These are phyloP conservation scores for Xylaria curta DNA, from an alignment of 495 filamentous ascomycete species.

Conservation along the genomic window DNA sequence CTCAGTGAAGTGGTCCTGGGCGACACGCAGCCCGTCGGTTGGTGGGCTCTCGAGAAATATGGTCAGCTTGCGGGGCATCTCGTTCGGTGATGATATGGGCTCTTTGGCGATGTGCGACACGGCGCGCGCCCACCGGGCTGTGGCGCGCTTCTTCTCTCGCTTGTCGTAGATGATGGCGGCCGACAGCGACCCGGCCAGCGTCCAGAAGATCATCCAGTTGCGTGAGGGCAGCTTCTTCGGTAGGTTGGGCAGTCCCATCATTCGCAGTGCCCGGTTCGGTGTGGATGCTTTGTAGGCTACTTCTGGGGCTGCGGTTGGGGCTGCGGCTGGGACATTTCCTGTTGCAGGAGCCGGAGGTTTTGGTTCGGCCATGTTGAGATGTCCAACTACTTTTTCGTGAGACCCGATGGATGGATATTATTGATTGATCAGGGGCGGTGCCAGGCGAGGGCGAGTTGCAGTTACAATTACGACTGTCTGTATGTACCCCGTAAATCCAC, in stretches of 20 bases:
- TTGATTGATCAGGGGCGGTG: not conserved
- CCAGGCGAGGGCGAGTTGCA: not conserved
- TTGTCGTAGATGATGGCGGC: conserved; percentile 87
- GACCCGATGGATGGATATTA: too few relatives aligned
- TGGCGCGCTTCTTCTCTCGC: conserved; percentile 79
- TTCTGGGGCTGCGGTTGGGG: conserved; percentile 20
- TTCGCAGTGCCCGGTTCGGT: conserved; percentile 72
- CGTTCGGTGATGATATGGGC: conserved; percentile 65
- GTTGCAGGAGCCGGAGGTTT: conserved; percentile 17
- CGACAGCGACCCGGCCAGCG: conserved; percentile 76
- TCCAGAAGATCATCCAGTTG: conserved; percentile 96
- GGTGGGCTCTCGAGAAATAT: conserved; percentile 87
- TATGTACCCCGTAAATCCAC: not conserved
- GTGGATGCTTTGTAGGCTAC: conserved; percentile 55
- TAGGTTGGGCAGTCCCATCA: conserved; percentile 83
- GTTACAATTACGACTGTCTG: not conserved
- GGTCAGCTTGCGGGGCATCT: conserved; percentile 83
- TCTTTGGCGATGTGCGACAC: conserved; percentile 89
- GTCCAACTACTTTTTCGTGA: not conserved
- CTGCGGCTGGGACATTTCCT: conserved; percentile 25
- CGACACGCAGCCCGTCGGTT: conserved; percentile 77
- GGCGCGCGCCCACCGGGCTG: conserved; percentile 83
- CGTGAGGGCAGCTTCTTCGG: conserved; percentile 88
- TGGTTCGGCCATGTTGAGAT: conserved; percentile 24
- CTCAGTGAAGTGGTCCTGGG: conserved; percentile 92